These are phyloP conservation scores for Globisporangium nagaii DNA, from an alignment of 352 stramenopile genomes.

Conservation along the genomic window DNA sequence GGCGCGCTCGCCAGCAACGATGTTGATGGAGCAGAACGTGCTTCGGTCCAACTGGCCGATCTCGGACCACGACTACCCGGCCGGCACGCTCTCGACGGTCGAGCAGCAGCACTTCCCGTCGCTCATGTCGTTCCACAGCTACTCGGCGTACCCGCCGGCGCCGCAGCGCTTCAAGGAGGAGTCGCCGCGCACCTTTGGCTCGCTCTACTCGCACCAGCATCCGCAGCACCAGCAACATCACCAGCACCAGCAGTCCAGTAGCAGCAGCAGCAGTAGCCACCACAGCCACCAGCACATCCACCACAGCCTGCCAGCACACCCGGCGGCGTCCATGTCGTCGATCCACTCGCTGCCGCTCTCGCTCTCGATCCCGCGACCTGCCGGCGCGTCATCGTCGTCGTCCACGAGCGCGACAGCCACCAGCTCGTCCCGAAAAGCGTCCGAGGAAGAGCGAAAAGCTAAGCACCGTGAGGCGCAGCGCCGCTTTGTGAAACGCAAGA, in stretches of 20 bases:
- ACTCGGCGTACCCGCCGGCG: conserved; percentile 8
- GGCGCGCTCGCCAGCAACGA: neutral
- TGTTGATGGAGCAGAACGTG: conserved; percentile 18
- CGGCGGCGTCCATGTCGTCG: neutral
- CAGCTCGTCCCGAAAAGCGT: conserved; percentile 12
- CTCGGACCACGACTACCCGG: conserved; percentile 10
- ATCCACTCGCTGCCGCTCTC: conserved; percentile 11
- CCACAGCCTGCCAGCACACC: neutral
- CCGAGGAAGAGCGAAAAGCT: conserved; percentile 45
- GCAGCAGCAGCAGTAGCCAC: neutral
- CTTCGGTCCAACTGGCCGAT: conserved; percentile 14
- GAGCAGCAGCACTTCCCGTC: conserved; percentile 17
- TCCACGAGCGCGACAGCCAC: neutral
- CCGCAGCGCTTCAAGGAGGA: conserved; percentile 14
- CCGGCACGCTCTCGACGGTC: conserved; percentile 5
- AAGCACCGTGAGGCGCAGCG: conserved; percentile 50
- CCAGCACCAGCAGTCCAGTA: neutral
- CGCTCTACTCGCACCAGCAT: conserved; percentile 7
- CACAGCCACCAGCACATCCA: neutral
- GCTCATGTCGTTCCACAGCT: conserved; percentile 12
- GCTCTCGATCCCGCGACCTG: conserved; percentile 10
- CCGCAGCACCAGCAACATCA: neutral
- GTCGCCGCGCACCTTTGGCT: conserved; percentile 13
- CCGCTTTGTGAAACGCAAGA: conserved; percentile 47
- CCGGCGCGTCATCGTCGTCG: neutral